Conservation (phyloP, 768 basidiomycete species). For the Suillus ampliporus region DNA sequence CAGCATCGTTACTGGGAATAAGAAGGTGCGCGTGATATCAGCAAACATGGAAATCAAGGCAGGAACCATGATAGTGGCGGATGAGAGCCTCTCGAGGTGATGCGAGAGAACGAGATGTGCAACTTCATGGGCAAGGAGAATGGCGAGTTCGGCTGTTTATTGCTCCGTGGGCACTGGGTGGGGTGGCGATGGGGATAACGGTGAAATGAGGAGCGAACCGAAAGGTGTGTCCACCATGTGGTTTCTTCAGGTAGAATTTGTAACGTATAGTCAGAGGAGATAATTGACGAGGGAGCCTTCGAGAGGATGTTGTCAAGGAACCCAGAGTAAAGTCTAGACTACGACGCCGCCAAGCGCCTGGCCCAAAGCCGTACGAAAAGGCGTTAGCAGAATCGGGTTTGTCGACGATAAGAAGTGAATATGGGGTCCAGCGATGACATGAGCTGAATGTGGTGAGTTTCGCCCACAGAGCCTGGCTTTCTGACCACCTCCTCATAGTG, state of each 20-base stretch:
- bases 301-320: constrained; percentile 87
- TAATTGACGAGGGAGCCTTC: constrained; percentile 34
- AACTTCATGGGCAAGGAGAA: constrained; percentile 92
- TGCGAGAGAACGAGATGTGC: constrained; percentile 90
- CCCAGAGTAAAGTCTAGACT: constrained; percentile 91
- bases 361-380: constrained; percentile 95
- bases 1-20: constrained; percentile 90
- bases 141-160: constrained; percentile 88
- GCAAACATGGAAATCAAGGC: constrained; percentile 76
- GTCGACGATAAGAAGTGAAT: constrained; percentile 89
- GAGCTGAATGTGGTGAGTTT: constrained; percentile 49
- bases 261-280: constrained; percentile 30
- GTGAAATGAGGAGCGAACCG: constrained; percentile 45
- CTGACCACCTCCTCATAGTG: constrained; percentile 62
- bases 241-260: constrained; percentile 24
- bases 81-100: constrained; percentile 91
- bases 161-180: constrained; percentile 71
- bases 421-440: constrained; percentile 82
- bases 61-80: constrained; percentile 81
- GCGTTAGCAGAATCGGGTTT: constrained; percentile 86
- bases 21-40: constrained; percentile 75
- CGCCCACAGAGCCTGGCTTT: constrained; percentile 55
- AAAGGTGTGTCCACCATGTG: constrained; percentile 58
- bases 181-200: constrained; percentile 33
- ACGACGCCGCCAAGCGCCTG: constrained; percentile 92